Evolutionary conservation across 305 asterid species (phyloP).

Genomic region (Fraxinus nigra): DNA sequence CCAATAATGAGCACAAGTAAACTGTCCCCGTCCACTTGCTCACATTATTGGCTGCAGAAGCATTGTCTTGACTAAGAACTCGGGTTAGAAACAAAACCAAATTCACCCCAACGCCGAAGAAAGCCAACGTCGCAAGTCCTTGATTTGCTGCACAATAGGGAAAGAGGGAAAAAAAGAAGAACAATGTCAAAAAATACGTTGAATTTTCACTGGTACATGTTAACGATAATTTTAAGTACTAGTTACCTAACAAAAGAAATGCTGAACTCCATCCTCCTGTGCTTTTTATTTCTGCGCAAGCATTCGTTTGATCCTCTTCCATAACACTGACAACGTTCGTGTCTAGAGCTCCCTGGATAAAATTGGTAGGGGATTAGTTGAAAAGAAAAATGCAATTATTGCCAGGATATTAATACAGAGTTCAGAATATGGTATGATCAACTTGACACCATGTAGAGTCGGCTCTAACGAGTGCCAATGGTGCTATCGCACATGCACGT

Average conservation of each 20-base stretch:
- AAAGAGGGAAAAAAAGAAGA: background rate
- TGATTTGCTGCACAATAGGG: slow-evolving; percentile 49
- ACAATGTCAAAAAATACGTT: background rate
- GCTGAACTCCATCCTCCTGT: slow-evolving; percentile 58
- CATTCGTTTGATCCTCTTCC: slow-evolving; percentile 4
- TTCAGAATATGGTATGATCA: background rate
- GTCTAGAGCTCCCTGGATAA: slow-evolving; percentile 23
- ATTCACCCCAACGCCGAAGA: slow-evolving; percentile 82
- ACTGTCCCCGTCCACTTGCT: slow-evolving; percentile 87
- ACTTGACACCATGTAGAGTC: background rate
- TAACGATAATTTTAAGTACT: background rate
- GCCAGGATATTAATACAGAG: background rate
- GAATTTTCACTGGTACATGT: background rate
- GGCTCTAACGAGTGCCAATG: background rate
- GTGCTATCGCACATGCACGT: background rate
- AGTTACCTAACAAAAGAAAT: slow-evolving; percentile 48
- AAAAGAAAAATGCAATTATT: background rate
- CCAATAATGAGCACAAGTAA: slow-evolving; percentile 66
- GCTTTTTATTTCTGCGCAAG: slow-evolving; percentile 20
- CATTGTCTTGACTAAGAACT: slow-evolving; percentile 63
- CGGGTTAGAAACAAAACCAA: slow-evolving; percentile 67
- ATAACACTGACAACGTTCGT: background rate
- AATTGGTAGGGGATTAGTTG: background rate
- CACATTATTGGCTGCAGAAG: slow-evolving; percentile 70
- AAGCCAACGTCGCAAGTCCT: slow-evolving; percentile 73